Percentiles rank a stretch among this genome's conserved stretches.
Evolutionary conservation across 441 rosid genomes (phyloP).

Genomic region (Eutrema salsugineum): DNA sequence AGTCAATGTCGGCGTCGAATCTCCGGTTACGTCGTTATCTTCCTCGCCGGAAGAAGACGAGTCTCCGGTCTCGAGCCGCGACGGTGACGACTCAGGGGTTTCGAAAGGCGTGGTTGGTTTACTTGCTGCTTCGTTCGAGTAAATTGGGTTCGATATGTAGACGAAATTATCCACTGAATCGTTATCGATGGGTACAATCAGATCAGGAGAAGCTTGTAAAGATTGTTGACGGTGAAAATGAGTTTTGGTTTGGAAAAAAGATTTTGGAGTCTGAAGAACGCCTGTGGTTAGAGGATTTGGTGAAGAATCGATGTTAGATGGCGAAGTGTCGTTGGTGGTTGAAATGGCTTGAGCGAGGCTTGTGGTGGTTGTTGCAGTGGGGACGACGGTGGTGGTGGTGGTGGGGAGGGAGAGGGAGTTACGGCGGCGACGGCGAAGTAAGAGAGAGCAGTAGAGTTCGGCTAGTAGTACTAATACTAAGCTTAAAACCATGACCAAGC

Average conservation of each 20-base stretch:
- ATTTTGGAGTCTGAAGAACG: constrained; percentile 58
- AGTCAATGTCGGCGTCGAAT: constrained; percentile 55
- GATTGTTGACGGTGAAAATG: constrained; percentile 20
- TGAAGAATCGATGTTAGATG: constrained; percentile 18
- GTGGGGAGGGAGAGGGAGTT: constrained; percentile 14
- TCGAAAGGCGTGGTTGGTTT: constrained; percentile 62
- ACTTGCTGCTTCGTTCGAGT: constrained; percentile 42
- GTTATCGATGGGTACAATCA: constrained; percentile 16
- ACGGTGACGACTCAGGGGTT: constrained; percentile 81
- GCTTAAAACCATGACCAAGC: constrained; percentile 66
- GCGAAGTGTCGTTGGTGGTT: constrained; percentile 14
- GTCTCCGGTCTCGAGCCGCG: constrained; percentile 44
- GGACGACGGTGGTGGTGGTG: constrained; percentile 7
- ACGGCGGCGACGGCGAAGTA: constrained; percentile 52
- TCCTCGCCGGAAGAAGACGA: constrained; percentile 42
- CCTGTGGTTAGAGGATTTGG: constrained; percentile 53
- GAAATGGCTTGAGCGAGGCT: constrained; percentile 18
- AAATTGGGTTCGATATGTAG: constrained; percentile 86
- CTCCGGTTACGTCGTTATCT: background rate
- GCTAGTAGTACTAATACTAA: constrained; percentile 70
- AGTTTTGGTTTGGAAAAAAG: constrained; percentile 28
- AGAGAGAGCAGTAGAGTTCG: constrained; percentile 82
- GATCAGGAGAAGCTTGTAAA: constrained; percentile 29
- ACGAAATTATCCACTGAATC: constrained; percentile 38
- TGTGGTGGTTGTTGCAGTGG: constrained; percentile 8